Evolutionary conservation across 495 filamentous ascomycete species (phyloP).

Genomic region (Talaromyces proteolyticus): DNA sequence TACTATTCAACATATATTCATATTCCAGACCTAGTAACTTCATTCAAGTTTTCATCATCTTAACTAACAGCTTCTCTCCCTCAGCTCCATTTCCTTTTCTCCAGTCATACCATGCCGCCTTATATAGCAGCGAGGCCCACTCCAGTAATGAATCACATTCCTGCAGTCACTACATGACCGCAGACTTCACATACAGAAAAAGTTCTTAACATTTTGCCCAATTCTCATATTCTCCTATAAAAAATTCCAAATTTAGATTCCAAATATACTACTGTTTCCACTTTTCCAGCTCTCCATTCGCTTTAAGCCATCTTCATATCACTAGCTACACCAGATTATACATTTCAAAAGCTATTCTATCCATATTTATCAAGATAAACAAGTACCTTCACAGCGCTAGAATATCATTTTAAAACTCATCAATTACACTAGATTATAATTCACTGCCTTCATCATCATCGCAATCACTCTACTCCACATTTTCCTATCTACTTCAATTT

Average conservation of each 20-base stretch:
- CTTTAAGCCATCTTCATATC: conserved; percentile 39
- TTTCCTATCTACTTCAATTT: conserved; percentile 23
- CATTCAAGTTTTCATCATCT: background rate
- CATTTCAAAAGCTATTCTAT: conserved; percentile 31
- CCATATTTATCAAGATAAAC: conserved; percentile 16
- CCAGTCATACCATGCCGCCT: conserved; percentile 5
- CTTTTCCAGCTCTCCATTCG: too few relatives aligned
- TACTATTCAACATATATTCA: too few relatives aligned
- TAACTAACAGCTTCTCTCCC: background rate
- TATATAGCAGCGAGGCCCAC: conserved; percentile 11
- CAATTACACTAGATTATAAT: background rate
- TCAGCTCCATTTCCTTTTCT: conserved; percentile 1
- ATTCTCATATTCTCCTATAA: conserved; percentile 23
- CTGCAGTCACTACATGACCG: conserved; percentile 8
- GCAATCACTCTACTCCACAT: conserved; percentile 14
- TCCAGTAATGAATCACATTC: background rate
- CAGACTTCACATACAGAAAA: conserved; percentile 20
- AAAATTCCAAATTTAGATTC: conserved; percentile 29
- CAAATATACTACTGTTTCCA: conserved; percentile 26
- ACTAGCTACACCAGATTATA: conserved; percentile 41
- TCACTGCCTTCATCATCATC: conserved; percentile 26
- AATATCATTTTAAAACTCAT: conserved; percentile 16
- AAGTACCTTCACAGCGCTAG: conserved; percentile 18
- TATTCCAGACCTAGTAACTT: too few relatives aligned
- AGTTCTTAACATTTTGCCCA: conserved; percentile 17